phyloP scores from a whole-genome alignment of 331 rosid genomes.

The Acacia pycnantha region DNA sequence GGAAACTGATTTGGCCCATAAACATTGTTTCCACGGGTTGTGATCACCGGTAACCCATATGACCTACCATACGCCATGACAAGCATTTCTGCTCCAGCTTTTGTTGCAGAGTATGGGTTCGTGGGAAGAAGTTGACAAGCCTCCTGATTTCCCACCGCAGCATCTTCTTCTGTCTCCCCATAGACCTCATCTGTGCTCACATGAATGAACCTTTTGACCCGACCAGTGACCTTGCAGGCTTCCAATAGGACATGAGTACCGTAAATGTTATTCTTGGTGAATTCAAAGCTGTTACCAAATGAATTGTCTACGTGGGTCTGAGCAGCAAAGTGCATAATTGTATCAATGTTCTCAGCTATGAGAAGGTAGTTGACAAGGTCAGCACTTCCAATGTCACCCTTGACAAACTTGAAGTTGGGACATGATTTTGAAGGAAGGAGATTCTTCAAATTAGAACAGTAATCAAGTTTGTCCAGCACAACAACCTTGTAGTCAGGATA shows the following conservation, averaged over 20 bases:
- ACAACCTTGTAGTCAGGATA: conserved; percentile 77
- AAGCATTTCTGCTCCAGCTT: conserved; percentile 72
- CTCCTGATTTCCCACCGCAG: conserved; percentile 79
- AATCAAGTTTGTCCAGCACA: conserved; percentile 87
- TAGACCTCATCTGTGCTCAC: conserved; percentile 90
- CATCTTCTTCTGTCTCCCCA: conserved; percentile 88
- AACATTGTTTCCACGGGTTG: conserved; percentile 63
- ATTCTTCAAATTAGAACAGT: conserved; percentile 78
- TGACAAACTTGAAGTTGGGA: conserved; percentile 80
- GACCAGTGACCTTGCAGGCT: conserved; percentile 92
- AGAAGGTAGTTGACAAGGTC: conserved; percentile 86
- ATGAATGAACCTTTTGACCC: conserved; percentile 78
- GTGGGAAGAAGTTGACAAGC: conserved; percentile 85
- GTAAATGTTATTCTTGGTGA: conserved; percentile 81
- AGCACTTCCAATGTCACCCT: conserved; percentile 88
- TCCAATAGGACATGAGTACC: conserved; percentile 82
- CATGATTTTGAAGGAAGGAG: conserved; percentile 69
- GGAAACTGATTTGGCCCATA: conserved; percentile 66
- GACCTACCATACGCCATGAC: conserved; percentile 69
- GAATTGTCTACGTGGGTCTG: conserved; percentile 90
- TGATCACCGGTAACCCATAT: conserved; percentile 56
- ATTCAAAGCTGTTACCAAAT: conserved; percentile 82
- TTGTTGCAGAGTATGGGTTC: conserved; percentile 62
- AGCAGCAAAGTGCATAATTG: conserved; percentile 89
- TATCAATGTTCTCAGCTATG: conserved; percentile 71